A percentile compares a stretch with the other conserved stretches of the same genome.
Conservation (phyloP, 2,329 filamentous ascomycete genomes). For the Colletotrichum lini region DNA sequence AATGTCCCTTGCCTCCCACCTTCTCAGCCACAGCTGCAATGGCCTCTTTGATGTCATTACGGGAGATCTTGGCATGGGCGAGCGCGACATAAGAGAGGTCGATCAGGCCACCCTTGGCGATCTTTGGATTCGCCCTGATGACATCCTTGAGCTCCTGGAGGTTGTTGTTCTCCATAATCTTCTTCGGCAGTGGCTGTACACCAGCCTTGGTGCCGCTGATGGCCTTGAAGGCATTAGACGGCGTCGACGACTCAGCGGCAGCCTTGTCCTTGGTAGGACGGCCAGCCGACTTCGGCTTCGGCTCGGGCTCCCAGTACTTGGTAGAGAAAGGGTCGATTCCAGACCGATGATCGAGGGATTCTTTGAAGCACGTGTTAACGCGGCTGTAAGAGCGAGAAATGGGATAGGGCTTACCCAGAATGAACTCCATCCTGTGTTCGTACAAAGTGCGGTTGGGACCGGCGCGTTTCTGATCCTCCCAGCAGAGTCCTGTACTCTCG, state of each 20-base stretch:
- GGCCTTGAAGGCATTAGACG: conserved; percentile 56
- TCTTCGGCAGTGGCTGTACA: conserved; percentile 30
- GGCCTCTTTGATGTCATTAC: conserved; percentile 41
- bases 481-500: conserved; percentile 85
- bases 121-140: conserved; percentile 47
- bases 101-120: conserved; percentile 41
- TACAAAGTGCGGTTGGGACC: conserved; percentile 65
- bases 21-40: conserved; percentile 34
- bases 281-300: conserved; percentile 47
- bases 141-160: conserved; percentile 59
- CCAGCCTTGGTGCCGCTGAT: conserved; percentile 42
- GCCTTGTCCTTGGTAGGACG: conserved; percentile 48
- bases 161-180: conserved; percentile 47
- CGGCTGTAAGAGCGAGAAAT: conserved; percentile 41
- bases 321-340: conserved; percentile 88
- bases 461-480: conserved; percentile 73
- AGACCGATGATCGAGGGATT: conserved; percentile 63
- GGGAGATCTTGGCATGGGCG: conserved; percentile 40
- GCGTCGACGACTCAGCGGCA: conserved; percentile 49
- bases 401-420: conserved; percentile 70
- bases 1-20: conserved; percentile 25
- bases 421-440: conserved; percentile 80
- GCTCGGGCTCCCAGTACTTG: conserved; percentile 78
- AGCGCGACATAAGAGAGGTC: conserved; percentile 41
- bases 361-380: conserved; percentile 52